phyloP scores from a whole-genome alignment of 2,329 filamentous ascomycete genomes.

The Reticulascus tulasneorum region DNA sequence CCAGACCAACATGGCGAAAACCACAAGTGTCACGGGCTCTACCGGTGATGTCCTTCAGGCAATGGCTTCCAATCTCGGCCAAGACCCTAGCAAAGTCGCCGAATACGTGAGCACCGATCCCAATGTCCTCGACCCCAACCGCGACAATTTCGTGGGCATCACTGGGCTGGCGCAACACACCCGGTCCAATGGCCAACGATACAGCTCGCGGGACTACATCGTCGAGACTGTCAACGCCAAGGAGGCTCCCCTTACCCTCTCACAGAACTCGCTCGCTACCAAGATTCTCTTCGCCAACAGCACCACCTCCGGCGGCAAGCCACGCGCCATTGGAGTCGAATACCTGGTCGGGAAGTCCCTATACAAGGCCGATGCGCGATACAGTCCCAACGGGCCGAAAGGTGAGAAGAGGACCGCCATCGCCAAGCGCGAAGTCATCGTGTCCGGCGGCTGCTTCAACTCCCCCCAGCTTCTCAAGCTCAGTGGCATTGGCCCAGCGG shows the following conservation, averaged over 20 bases:
- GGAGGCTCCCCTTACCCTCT: slow-evolving; percentile 8
- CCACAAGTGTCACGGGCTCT: slow-evolving; percentile 1
- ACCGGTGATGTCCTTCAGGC: slow-evolving; percentile 1
- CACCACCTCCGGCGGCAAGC: background rate
- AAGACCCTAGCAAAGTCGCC: background rate
- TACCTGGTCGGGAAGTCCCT: slow-evolving; percentile 16
- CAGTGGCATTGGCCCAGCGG: slow-evolving; percentile 42
- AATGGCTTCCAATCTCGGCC: slow-evolving; percentile 2
- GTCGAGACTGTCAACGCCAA: background rate
- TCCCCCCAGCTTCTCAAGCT: slow-evolving; percentile 49
- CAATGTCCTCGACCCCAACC: slow-evolving; percentile 14
- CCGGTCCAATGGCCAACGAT: slow-evolving; percentile 22
- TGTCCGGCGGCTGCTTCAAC: slow-evolving; percentile 46
- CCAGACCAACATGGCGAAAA: slow-evolving; percentile 13
- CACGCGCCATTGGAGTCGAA: slow-evolving; percentile 3
- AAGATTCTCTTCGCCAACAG: slow-evolving; percentile 13
- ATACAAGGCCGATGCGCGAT: slow-evolving; percentile 14
- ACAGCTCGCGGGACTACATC: slow-evolving; percentile 24
- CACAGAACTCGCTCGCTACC: slow-evolving; percentile 9
- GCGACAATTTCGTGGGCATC: slow-evolving; percentile 22
- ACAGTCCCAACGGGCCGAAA: slow-evolving; percentile 15
- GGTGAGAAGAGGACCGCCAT: slow-evolving; percentile 15
- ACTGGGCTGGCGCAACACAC: slow-evolving; percentile 22
- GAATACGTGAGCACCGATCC: slow-evolving; percentile 9
- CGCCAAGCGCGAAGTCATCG: slow-evolving; percentile 40